Evolutionary conservation across 2,329 filamentous ascomycete species (phyloP).

Genomic region (Pseudocercospora pini-densiflorae): DNA sequence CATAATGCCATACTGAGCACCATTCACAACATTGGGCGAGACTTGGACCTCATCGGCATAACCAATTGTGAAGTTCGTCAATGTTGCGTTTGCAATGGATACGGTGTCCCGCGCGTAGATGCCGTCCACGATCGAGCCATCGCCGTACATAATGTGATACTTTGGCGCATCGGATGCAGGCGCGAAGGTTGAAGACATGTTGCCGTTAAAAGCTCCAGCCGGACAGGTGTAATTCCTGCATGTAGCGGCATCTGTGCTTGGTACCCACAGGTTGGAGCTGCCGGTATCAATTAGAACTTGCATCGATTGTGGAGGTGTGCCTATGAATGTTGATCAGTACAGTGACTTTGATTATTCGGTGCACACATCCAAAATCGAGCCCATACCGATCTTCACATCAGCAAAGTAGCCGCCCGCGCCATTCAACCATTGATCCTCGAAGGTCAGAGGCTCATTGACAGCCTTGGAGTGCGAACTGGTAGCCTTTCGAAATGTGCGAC

Average conservation of each 20-base stretch:
- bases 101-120: neutral
- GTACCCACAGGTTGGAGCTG: constrained; percentile 1
- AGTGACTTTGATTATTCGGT: too few relatives aligned
- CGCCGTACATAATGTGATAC: neutral
- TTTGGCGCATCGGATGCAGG: neutral
- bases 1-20: constrained; percentile 1
- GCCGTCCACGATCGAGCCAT: neutral
- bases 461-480: neutral
- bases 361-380: too few relatives aligned
- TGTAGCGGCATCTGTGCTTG: neutral
- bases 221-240: constrained; percentile 7
- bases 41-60: constrained; percentile 1
- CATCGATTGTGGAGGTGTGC: neutral
- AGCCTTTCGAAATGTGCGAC: neutral
- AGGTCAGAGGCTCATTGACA: neutral
- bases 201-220: neutral
- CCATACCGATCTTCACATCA: neutral
- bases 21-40: neutral
- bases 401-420: neutral
- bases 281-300: neutral
- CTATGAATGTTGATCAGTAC: neutral
- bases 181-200: neutral
- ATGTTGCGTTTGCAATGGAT: neutral
- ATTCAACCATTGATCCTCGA: constrained; percentile 3
- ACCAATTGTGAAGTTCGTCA: neutral